Evolutionary conservation across 805 yeast species (phyloP).

Genomic region (Komagataella phaffii): DNA sequence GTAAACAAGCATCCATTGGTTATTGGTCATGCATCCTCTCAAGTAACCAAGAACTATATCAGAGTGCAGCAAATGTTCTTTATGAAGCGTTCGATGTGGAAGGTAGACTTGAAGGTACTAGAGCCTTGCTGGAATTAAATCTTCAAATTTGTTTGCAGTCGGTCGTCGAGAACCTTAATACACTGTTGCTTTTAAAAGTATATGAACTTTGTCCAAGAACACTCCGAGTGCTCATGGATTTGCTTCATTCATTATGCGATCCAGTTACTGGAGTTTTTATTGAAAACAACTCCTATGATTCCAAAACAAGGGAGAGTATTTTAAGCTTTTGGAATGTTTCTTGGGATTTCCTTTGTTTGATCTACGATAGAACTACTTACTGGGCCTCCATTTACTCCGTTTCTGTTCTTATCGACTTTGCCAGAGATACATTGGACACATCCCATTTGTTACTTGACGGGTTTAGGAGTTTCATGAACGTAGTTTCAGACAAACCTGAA

Average conservation of each 20-base stretch:
- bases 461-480: conserved; percentile 33
- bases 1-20: conserved; percentile 36
- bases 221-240: conserved; percentile 63
- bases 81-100: conserved; percentile 70
- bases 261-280: conserved; percentile 47
- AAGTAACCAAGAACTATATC: conserved; percentile 41
- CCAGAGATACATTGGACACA: conserved; percentile 75
- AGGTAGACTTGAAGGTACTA: conserved; percentile 70
- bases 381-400: conserved; percentile 65
- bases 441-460: conserved; percentile 59
- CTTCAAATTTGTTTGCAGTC: conserved; percentile 34
- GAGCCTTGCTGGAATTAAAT: conserved; percentile 31
- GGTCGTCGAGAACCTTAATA: conserved; percentile 28
- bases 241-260: conserved; percentile 46
- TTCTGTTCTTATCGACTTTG: conserved; percentile 57
- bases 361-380: conserved; percentile 48
- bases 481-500: conserved; percentile 9
- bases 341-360: conserved; percentile 63
- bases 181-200: conserved; percentile 30
- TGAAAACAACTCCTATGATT: not conserved
- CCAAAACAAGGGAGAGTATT: conserved; percentile 14
- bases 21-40: conserved; percentile 69
- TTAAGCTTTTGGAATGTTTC: conserved; percentile 45
- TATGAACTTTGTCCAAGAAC: conserved; percentile 70
- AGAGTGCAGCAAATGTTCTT: conserved; percentile 56